Base-by-base conservation (phyloP, 805 yeast genomes). In the Ogataea corticis region DNA sequence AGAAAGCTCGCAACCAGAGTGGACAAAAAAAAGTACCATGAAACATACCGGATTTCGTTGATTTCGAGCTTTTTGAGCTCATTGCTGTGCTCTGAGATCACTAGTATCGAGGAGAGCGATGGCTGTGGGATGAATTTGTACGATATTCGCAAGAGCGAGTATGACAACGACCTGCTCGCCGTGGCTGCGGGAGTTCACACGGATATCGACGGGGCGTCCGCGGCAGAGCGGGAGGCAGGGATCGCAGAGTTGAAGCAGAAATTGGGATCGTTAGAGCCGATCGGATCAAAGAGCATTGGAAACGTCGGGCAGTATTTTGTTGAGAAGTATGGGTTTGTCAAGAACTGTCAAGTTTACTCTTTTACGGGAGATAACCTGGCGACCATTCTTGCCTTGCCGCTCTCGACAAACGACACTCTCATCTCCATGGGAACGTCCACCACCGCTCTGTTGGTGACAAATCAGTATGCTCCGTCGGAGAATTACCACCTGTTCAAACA, bases 321-420 rank as follows among this genome's bases (percentile, higher is more conserved):
- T 7, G 48, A 70, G 9, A 85, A 75, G 58, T 90, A 83, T 63
- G 89, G 88, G 0, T 80, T 90, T 50, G 58, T 63, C 11, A 38
- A 67, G 2, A 59, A 71, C n/a, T 82, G 96, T 56, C 66, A 71
- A 36, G 72, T 90, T 12, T 83, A 76, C 54, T 77, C 96, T 1
- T 85, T 88, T 59, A 90, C 97, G 0, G 97, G 97, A 19, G 97
- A 90, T 63, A 90, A 90, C 59, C 73, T 90, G 44, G 96, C 96
- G 3, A 90, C 97, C 0, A 83, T 90, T 38, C 74, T 91, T 53
- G 82, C 96, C 0, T 69, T 91, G 28, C 96, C 96, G 2, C 72
- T 90, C 51, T 70, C 76, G 29, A 79, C 84, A 21, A 83, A 85
- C 61, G 97, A 90, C 63, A 77, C 86, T 16, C 72, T 91, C 52